These are phyloP conservation scores for Dendrothele bispora DNA, from an alignment of 768 basidiomycete species.

Conservation along the genomic window DNA sequence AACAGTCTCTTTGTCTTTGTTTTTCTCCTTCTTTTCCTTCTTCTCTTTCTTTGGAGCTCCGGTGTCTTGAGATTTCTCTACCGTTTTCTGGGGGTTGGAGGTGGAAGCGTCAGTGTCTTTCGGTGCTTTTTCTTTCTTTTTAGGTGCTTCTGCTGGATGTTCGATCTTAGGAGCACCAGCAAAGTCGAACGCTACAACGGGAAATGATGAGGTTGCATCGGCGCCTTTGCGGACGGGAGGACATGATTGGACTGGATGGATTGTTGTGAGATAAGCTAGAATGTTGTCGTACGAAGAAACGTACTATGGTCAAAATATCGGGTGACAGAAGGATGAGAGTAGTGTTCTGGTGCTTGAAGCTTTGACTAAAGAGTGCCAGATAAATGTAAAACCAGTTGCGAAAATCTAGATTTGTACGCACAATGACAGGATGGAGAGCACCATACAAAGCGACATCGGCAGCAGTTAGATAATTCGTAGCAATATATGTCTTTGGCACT, in stretches of 20 bases:
- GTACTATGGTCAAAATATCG: constrained; percentile 97
- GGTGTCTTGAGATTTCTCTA: constrained; percentile 21
- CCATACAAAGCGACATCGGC: constrained; percentile 93
- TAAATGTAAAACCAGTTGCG: not conserved
- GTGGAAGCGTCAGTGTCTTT: constrained; percentile 19
- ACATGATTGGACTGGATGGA: constrained; percentile 79
- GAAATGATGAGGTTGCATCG: constrained; percentile 50
- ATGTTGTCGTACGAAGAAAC: no score
- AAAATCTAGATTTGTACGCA: constrained; percentile 37
- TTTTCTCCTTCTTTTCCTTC: constrained; percentile 65
- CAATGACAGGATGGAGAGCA: constrained; percentile 79
- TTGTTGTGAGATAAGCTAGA: no score
- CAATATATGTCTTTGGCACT: constrained; percentile 79
- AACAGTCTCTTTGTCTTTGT: constrained; percentile 40
- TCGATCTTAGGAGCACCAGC: constrained; percentile 72
- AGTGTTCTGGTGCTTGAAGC: constrained; percentile 70
- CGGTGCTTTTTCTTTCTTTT: constrained; percentile 72
- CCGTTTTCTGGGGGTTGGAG: constrained; percentile 25
- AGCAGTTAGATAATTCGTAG: constrained; percentile 80
- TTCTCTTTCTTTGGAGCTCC: constrained; percentile 33
- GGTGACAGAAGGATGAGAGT: constrained; percentile 77
- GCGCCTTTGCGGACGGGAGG: constrained; percentile 62
- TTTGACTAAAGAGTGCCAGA: constrained; percentile 65
- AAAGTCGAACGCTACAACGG: constrained; percentile 66
- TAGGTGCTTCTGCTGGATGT: constrained; percentile 68